Conservation (phyloP, 2,329 filamentous ascomycete species). For the Fusarium agapanthi region DNA sequence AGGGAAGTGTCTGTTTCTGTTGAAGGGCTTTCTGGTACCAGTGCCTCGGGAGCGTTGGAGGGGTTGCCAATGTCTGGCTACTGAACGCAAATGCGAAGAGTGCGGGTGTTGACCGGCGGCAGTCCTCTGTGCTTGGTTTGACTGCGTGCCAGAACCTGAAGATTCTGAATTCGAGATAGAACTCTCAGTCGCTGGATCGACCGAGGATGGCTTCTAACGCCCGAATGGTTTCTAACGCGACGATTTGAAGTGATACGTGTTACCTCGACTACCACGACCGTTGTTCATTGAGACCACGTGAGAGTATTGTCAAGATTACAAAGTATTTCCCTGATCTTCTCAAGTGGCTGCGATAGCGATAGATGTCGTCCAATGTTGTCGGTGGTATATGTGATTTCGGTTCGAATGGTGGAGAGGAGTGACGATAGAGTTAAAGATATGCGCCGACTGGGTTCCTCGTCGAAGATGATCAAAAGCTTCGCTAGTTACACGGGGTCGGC, state of each 20-base stretch:
- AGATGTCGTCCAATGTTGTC: conserved; percentile 11
- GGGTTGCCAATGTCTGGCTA: background rate
- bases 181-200: background rate
- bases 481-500: background rate
- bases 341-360: background rate
- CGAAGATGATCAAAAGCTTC: background rate
- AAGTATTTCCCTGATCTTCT: background rate
- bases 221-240: conserved; percentile 43
- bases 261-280: conserved; percentile 26
- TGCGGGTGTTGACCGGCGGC: background rate
- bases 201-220: conserved; percentile 42
- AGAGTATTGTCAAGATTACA: background rate
- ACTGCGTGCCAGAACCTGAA: background rate
- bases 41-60: background rate
- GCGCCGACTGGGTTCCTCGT: background rate
- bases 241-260: conserved; percentile 27
- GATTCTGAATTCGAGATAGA: background rate
- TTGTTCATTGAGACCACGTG: conserved; percentile 32
- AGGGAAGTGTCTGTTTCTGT: background rate
- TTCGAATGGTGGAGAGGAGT: conserved; percentile 30
- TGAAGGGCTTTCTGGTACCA: background rate
- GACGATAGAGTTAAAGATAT: conserved; percentile 27
- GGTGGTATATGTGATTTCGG: conserved; percentile 25
- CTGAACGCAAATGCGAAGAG: background rate
- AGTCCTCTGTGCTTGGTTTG: background rate